Evolutionary conservation across 768 basidiomycete species (phyloP).

Genomic region (Kwoniella mangroviensis): DNA sequence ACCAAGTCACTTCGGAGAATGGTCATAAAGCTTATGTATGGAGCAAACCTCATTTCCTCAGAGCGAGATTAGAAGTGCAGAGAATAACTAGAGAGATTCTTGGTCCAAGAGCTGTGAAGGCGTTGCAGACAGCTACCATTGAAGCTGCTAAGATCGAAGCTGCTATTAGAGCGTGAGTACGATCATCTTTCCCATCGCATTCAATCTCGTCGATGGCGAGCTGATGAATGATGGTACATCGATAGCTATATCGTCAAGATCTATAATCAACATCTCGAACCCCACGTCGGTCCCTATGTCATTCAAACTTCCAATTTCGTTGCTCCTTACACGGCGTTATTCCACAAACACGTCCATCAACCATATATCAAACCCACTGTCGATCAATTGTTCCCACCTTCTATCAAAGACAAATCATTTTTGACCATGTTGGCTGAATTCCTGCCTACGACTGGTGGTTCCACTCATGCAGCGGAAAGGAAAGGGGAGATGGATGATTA

Average conservation of each 20-base stretch:
- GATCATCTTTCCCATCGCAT: background rate
- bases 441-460: constrained; percentile 32
- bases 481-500: constrained; percentile 40
- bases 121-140: constrained; percentile 19
- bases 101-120: constrained; percentile 34
- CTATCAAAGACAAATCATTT: constrained; percentile 34
- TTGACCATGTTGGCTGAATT: constrained; percentile 48
- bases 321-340: constrained; percentile 35
- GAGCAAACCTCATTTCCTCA: constrained; percentile 37
- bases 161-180: constrained; percentile 32
- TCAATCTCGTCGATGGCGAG: background rate
- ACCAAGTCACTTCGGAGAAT: constrained; percentile 23
- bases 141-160: constrained; percentile 29
- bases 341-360: constrained; percentile 38
- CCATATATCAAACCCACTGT: constrained; percentile 46
- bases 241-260: constrained; percentile 19
- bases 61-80: constrained; percentile 29
- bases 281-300: constrained; percentile 46
- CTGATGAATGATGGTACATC: background rate
- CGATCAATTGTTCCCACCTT: constrained; percentile 33
- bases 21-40: constrained; percentile 35
- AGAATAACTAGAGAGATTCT: constrained; percentile 37
- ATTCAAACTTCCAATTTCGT: constrained; percentile 18
- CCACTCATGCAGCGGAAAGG: constrained; percentile 28
- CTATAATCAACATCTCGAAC: constrained; percentile 45